Base-by-base conservation (phyloP, 2,329 filamentous ascomycete species). In the Claviceps lovelessii region DNA sequence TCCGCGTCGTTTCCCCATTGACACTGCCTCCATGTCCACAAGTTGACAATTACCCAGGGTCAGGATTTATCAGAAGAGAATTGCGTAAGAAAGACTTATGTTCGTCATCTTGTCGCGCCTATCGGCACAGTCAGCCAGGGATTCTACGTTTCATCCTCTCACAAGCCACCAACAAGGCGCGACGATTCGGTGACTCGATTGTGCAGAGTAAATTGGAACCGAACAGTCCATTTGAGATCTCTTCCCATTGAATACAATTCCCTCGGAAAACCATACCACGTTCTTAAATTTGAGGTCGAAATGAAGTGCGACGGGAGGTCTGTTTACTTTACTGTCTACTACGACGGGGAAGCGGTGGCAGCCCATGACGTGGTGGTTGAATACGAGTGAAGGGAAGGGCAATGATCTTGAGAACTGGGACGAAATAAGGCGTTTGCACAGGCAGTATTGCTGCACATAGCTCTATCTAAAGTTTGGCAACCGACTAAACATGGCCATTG, bases 291-390 rank as follows among this genome's bases (percentile, higher is more conserved):
- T 35, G 41, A 51, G 3, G 42, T 54, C 33, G 51, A 52, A 23
- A 53, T 55, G 54, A 55, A 35, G 13, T 55, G 50, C 39, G 46
- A 52, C 33, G 54, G 54, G 8, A 39, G 35, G 9, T 31, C 51
- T 7, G 28, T 53, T 31, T 13, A 50, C 10, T 55, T 55, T 39
- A 51, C 50, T 2, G 37, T 55, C 11, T 49, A 49, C 46, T 53
- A 49, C 46, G 19, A 50, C 3, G n/a, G 49, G 5, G 5, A 41
- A 19, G 44, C 44, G 7, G 51, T 55, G 15, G 54, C 51, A 17
- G 23, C 50, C 17, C 50, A 46, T 17, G 39, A n/a, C 3, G 28
- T 55, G 1, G 6, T 33, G 10, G 50, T 55, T 35, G 51, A 55
- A 9, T 55, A 55, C 19, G 35, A 49, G 15, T 51, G 17, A 42